These are phyloP conservation scores for Lenzites betulinus DNA, from an alignment of 768 basidiomycete species.

Conservation along the genomic window DNA sequence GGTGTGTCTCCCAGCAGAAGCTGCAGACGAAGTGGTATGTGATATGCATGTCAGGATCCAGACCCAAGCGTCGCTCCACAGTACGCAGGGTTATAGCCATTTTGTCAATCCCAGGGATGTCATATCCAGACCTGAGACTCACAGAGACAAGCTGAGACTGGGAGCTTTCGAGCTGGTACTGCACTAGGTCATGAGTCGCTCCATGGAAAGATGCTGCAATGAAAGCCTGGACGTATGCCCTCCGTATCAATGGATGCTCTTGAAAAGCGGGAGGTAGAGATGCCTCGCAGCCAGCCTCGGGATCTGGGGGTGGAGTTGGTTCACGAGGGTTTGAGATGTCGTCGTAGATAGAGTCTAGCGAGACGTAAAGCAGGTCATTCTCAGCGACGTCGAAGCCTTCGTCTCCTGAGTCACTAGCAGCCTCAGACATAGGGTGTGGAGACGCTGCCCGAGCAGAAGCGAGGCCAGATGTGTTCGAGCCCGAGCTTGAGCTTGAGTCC, in stretches of 20 bases:
- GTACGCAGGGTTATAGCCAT: conserved; percentile 3
- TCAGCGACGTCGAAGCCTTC: neutral
- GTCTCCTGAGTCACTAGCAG: neutral
- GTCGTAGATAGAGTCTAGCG: neutral
- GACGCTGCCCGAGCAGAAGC: no score
- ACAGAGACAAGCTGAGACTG: conserved; percentile 6
- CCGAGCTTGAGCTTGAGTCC: no score
- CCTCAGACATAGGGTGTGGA: no score
- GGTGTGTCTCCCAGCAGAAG: neutral
- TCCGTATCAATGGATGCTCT: conserved; percentile 28
- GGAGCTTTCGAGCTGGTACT: neutral
- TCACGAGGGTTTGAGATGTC: neutral
- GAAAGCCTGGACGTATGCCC: conserved; percentile 28
- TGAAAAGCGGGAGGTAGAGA: conserved; percentile 25
- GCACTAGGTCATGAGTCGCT: conserved; percentile 15
- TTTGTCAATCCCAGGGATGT: neutral
- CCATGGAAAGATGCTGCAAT: conserved; percentile 22
- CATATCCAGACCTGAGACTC: neutral
- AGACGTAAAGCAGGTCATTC: neutral
- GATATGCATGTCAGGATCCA: conserved; percentile 1
- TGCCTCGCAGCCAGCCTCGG: no score
- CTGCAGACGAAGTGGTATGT: neutral
- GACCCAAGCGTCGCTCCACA: neutral
- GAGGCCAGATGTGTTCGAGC: no score
- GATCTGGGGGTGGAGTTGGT: no score